A percentile compares a stretch with the other conserved stretches of the same genome.
phyloP scores from a whole-genome alignment of 352 stramenopile species.

The Phytophthora megakarya region DNA sequence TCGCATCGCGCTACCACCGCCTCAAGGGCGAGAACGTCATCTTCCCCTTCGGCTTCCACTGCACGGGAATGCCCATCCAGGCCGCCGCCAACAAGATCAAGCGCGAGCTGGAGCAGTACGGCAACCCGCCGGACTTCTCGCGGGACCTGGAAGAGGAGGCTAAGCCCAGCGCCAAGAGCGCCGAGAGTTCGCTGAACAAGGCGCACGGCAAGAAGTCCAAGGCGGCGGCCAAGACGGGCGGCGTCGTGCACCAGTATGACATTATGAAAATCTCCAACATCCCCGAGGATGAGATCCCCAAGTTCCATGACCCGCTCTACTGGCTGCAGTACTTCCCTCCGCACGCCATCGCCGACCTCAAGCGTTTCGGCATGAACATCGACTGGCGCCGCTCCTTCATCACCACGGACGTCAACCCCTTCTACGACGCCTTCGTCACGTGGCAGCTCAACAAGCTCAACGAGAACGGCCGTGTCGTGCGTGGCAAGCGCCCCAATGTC shows the following conservation, averaged over 20 bases:
- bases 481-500: constrained; percentile 98
- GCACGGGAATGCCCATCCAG: constrained; percentile 99
- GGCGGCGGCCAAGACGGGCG: constrained; percentile 96
- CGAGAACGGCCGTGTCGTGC: constrained; percentile 84
- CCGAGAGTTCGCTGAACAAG: constrained; percentile 84
- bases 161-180: constrained; percentile 57
- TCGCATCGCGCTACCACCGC: constrained; percentile 92
- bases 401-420: constrained; percentile 99
- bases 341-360: constrained; percentile 95
- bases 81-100: constrained; percentile 99
- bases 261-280: constrained; percentile 96
- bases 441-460: constrained; percentile 99
- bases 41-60: constrained; percentile 99
- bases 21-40: constrained; percentile 99
- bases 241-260: constrained; percentile 97
- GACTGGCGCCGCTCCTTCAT: constrained; percentile 99
- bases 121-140: constrained; percentile 93
- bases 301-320: constrained; percentile 97
- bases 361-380: constrained; percentile 96
- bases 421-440: constrained; percentile 99
- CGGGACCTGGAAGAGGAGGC: constrained; percentile 18
- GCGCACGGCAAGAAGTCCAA: constrained; percentile 98
- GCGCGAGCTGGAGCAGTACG: constrained; percentile 95
- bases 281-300: constrained; percentile 94
- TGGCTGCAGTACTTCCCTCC: constrained; percentile 99